Evolutionary conservation across 192 early-diverging fungal genomes (phyloP), one percentile per base, ranked within the genome.

Genomic region (Coemansia sp.): DNA sequence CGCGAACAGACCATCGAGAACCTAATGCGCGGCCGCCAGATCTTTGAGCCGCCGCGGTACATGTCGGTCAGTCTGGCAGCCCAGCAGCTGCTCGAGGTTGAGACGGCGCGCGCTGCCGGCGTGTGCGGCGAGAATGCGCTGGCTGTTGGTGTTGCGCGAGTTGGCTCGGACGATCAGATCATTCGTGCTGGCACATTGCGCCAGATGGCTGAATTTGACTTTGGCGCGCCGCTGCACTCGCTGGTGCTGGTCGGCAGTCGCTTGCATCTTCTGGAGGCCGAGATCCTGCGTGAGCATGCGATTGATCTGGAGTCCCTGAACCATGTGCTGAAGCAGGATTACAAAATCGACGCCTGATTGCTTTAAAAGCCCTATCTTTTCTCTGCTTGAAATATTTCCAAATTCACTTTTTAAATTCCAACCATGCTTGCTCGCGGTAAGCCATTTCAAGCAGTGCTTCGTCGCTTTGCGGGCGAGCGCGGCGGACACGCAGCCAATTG

Each of bases 11-110:
- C 86, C 53, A 84, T 93, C 40, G 96, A 98, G 79, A 98, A 97
- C 77, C 85, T 99, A 87, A 94, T 94, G 36, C 87, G 91, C 40
- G 91, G 93, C 31, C 84, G 94, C 38, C 87, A 85, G 76, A 94
- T 99, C 61, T 99, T 93, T 77, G 97, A 99, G 80, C 94, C 95
- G 12, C 97, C 97, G 62, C 87, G 97, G 51, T 99, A 87, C 84
- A 99, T 99, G 97, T 92, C 93, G 10, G 86, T 96, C 59, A 96
- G 97, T 82, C 86, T 88, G 64, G 92, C 92, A n/a, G 85, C 94
- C 42, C 86, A 91, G 63, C 95, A 99, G 74, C 81, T 99, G 62
- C 76, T 99, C 11, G 95, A 97, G 81, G 84, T 97, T 34, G 94
- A 96, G 73, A 93, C 93, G 12, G 86, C 81, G 17, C 86, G 93